phyloP scores from a whole-genome alignment of 768 basidiomycete species.

The Lentinula lateritia region DNA sequence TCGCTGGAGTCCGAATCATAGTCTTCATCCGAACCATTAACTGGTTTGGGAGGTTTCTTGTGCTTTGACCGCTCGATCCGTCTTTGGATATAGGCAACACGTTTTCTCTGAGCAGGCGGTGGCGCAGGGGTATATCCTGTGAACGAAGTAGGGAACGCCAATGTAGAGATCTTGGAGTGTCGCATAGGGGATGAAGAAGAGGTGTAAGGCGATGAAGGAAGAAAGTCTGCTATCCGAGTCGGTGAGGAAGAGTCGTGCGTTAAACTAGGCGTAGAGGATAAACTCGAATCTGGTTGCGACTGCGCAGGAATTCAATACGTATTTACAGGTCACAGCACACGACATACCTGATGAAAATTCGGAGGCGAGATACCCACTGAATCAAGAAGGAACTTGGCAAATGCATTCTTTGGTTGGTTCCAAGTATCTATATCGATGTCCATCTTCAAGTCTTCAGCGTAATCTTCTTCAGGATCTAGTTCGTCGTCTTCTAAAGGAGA shows the following conservation, averaged over 20 bases:
- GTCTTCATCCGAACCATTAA: not conserved
- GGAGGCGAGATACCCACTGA: conserved; percentile 10
- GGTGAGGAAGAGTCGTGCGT: not conserved
- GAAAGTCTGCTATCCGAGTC: not conserved
- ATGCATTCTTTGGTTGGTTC: conserved; percentile 25
- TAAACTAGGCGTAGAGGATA: not conserved
- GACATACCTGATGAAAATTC: conserved; percentile 11
- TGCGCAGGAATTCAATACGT: not conserved
- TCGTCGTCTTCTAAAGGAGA: conserved; percentile 17
- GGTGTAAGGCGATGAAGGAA: not conserved
- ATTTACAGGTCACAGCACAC: not conserved
- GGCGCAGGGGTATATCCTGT: conserved; percentile 39
- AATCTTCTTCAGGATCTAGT: conserved; percentile 12
- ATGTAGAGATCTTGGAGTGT: conserved; percentile 9
- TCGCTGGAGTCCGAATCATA: not conserved
- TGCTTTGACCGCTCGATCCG: conserved; percentile 16
- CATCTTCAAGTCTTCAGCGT: conserved; percentile 5
- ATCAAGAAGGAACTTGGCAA: conserved; percentile 21
- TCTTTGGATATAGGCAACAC: conserved; percentile 24
- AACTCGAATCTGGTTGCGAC: not conserved
- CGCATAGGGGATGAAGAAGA: conserved; percentile 4
- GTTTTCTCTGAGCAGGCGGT: conserved; percentile 28
- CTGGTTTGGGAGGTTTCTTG: not conserved
- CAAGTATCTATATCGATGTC: conserved; percentile 20
- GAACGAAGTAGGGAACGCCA: conserved; percentile 15